Base-by-base conservation (phyloP, 148 eudicot species). In the Camellia japonica region DNA sequence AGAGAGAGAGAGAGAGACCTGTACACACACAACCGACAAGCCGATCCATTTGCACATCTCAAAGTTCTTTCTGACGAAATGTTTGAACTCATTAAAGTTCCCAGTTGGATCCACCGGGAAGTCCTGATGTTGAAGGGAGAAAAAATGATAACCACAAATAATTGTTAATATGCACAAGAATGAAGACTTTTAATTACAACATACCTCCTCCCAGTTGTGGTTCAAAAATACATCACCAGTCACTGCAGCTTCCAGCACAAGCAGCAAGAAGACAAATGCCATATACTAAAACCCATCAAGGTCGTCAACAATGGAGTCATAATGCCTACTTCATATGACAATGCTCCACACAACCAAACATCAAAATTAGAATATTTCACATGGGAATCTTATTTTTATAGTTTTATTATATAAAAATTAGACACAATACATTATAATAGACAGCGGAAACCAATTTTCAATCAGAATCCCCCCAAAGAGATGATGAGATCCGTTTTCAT, bases 41-140 rank as follows among this genome's bases (percentile, higher is more conserved):
- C 92, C 93, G 87, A 94, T 80, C 98, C 97, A 92, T 84, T 87
- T 92, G 89, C 97, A 91, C 78, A 90, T 85, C 78, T 91, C 92
- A 81, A 90, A 92, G 80, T 92, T 94, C 15, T 85, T 80, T 70
- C 79, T 80, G 18, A 94, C 71, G 72, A 94, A 92, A 70, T 80
- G 74, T 84, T 89, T 87, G 68, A 94, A 82, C 47, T 84, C 79
- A 66, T 83, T 76, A 15, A 91, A 87, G 76, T 89, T 81, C 43
- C 93, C 93, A 38, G 91, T 84, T 62, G 86, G 62, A 83, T 92
- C 98, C 68, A 62, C 84, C 1, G 98, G 98, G 76, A 93, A 91
- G 83, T 93, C 94, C 96, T 93, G 85, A 81, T 82, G 65, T 51
- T 1, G 52, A 75, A 54, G n/a, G n/a, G 55, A 52, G 49, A 38